Percentiles rank a stretch among this genome's conserved stretches.
phyloP scores from a whole-genome alignment of 768 basidiomycete genomes.

The Lyophyllum atratum region DNA sequence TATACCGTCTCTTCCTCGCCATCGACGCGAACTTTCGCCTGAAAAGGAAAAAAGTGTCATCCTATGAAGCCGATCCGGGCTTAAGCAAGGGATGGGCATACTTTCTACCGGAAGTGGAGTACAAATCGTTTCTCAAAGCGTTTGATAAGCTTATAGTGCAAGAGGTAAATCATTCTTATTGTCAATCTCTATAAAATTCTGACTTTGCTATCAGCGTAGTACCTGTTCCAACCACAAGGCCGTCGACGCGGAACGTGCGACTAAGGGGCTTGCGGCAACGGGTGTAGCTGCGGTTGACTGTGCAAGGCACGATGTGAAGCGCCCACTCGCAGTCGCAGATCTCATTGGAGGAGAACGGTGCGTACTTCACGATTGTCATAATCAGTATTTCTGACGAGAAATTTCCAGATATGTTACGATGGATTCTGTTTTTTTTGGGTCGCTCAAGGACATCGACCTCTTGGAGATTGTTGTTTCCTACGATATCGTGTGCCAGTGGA shows the following conservation, averaged over 20 bases:
- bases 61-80: constrained; percentile 9
- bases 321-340: constrained; percentile 6
- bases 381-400: neutral
- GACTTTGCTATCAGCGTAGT: constrained; percentile 7
- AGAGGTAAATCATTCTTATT: constrained; percentile 1
- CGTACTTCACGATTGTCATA: neutral
- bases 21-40: constrained; percentile 19
- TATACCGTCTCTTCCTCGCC: constrained; percentile 14
- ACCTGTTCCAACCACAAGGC: constrained; percentile 27
- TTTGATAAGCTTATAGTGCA: constrained; percentile 9
- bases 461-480: constrained; percentile 26
- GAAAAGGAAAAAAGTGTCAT: constrained; percentile 9
- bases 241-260: constrained; percentile 18
- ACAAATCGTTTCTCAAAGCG: constrained; percentile 12
- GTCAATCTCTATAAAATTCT: neutral
- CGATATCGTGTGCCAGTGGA: constrained; percentile 36
- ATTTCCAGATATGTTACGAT: constrained; percentile 33
- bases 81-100: constrained; percentile 18
- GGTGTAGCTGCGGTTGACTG: constrained; percentile 9
- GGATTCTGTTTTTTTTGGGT: constrained; percentile 31
- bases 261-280: constrained; percentile 21
- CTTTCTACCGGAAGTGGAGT: constrained; percentile 15
- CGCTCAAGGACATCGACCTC: neutral
- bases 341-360: constrained; percentile 19
- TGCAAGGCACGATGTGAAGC: constrained; percentile 8